Percentiles rank a stretch among this genome's conserved stretches.
Conservation (phyloP, 345 rosid species). For the Linum usitatissimum region DNA sequence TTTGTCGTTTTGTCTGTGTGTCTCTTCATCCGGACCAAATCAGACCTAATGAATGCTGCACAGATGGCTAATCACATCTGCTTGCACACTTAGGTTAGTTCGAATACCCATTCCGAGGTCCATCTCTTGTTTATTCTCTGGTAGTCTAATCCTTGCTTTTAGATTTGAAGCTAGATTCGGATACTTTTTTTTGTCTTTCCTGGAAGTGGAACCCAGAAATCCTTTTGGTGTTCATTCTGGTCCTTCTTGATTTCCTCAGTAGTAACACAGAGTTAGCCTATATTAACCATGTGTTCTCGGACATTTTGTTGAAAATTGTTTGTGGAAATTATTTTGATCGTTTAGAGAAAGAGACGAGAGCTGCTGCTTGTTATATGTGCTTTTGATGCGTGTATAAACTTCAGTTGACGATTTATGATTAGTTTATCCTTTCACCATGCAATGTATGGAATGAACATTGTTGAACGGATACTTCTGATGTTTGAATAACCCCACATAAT, state of each 20-base stretch:
- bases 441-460: not conserved
- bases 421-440: not conserved
- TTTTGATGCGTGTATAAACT: not conserved
- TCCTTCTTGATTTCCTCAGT: not conserved
- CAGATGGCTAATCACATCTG: not conserved
- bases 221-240: not conserved
- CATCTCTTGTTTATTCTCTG: not conserved
- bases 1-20: not conserved
- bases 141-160: not conserved
- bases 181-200: not conserved
- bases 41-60: not conserved
- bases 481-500: not conserved
- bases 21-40: not conserved
- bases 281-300: not conserved
- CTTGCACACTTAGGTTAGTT: not conserved
- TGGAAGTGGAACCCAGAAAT: not conserved
- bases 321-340: not conserved
- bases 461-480: not conserved
- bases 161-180: not conserved
- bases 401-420: not conserved
- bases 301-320: not conserved
- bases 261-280: not conserved
- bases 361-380: not conserved
- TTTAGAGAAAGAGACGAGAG: not conserved
- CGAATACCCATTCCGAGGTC: not conserved